Evolutionary conservation across 441 rosid species (phyloP).

Genomic region (Brassica hybrid): DNA sequence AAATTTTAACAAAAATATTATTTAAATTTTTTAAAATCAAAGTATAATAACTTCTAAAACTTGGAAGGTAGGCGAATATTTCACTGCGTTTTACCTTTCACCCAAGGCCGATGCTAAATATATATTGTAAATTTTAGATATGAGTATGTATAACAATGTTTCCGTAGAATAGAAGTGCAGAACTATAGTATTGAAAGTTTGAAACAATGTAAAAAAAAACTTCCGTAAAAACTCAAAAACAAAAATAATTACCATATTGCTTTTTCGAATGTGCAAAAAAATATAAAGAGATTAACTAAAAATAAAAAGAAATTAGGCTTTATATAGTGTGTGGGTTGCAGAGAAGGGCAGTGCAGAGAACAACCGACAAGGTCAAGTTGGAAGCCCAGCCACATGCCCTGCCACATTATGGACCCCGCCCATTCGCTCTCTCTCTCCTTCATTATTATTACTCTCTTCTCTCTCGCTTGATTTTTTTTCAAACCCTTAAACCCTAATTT

Average conservation of each 20-base stretch:
- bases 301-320: neutral
- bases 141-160: neutral
- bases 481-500: conserved; percentile 40
- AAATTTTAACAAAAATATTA: neutral
- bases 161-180: no score
- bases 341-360: conserved; percentile 50
- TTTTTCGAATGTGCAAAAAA: neutral
- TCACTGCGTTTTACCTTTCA: no score
- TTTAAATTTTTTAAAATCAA: neutral
- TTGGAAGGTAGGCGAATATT: neutral
- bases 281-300: neutral
- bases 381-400: conserved; percentile 92
- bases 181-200: no score
- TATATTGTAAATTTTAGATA: neutral
- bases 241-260: neutral
- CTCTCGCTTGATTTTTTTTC: conserved; percentile 23
- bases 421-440: conserved; percentile 45
- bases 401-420: conserved; percentile 74
- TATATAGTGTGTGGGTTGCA: conserved; percentile 46
- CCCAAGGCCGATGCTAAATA: neutral
- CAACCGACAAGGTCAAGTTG: conserved; percentile 99
- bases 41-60: neutral
- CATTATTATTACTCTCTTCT: conserved; percentile 53
- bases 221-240: neutral
- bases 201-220: neutral